These are phyloP conservation scores for Salix udensis DNA, from an alignment of 345 rosid species.

Conservation along the genomic window DNA sequence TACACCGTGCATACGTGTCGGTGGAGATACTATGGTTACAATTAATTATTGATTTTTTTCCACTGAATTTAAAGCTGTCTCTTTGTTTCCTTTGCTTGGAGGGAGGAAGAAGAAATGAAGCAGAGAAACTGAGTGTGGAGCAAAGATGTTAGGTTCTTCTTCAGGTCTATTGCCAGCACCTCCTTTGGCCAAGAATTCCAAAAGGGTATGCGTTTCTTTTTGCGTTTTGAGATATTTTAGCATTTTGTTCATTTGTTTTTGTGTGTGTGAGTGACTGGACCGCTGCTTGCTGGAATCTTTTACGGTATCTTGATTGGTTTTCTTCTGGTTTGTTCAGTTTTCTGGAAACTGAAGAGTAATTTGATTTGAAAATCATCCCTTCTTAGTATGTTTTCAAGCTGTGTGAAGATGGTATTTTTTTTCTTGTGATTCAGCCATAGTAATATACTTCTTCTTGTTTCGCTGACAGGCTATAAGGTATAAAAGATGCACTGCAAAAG, in stretches of 20 bases:
- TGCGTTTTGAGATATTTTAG: not conserved
- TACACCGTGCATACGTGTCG: not conserved
- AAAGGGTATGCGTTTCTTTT: constrained; percentile 16
- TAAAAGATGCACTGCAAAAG: constrained; percentile 19
- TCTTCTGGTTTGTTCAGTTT: not conserved
- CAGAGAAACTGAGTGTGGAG: constrained; percentile 14
- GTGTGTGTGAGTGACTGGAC: not conserved
- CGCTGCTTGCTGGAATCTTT: not conserved
- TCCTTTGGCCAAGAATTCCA: constrained; percentile 12
- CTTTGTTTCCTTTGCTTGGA: not conserved
- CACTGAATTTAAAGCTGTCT: not conserved
- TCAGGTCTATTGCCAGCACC: constrained; percentile 14
- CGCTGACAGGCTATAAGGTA: constrained; percentile 32
- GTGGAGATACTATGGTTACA: not conserved
- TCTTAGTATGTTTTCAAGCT: not conserved
- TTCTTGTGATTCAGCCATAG: not conserved
- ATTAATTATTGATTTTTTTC: not conserved
- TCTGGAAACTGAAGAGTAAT: not conserved
- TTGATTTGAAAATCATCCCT: not conserved
- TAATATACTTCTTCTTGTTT: not conserved
- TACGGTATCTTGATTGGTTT: not conserved
- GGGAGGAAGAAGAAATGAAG: constrained; percentile 10
- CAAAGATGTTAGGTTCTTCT: constrained; percentile 26
- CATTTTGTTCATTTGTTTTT: not conserved
- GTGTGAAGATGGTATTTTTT: not conserved